Evolutionary conservation across 2,329 filamentous ascomycete species (phyloP).

Genomic region (Myriangium duriaei): DNA sequence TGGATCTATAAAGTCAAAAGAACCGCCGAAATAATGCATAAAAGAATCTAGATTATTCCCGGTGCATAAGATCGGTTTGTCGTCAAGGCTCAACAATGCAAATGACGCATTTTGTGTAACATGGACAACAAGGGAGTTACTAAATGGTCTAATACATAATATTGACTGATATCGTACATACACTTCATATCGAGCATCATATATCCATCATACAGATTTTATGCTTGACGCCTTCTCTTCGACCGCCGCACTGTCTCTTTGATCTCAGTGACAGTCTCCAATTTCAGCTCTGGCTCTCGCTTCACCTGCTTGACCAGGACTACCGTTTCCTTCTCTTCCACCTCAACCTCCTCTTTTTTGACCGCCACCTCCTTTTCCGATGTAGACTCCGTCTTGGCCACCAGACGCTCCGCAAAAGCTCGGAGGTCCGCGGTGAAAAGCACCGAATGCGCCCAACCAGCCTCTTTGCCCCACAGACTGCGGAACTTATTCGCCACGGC

Average conservation of each 20-base stretch:
- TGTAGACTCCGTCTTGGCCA: constrained; percentile 37
- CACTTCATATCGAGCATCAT: too few species aligned
- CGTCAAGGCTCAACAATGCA: too few species aligned
- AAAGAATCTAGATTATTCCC: too few species aligned
- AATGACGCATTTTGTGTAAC: too few species aligned
- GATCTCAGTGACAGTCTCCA: constrained; percentile 27
- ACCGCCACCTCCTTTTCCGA: constrained; percentile 26
- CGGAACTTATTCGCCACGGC: constrained; percentile 85
- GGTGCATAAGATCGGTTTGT: too few species aligned
- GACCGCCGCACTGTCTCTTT: constrained; percentile 23
- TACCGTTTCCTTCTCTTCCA: constrained; percentile 22
- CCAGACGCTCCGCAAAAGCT: constrained; percentile 61
- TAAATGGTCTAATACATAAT: too few species aligned
- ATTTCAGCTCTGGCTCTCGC: constrained; percentile 27
- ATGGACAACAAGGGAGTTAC: too few species aligned
- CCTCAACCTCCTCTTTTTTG: constrained; percentile 12
- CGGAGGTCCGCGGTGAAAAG: constrained; percentile 87
- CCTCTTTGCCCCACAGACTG: constrained; percentile 78
- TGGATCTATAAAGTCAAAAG: too few species aligned
- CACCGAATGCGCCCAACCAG: constrained; percentile 95
- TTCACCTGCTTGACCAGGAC: constrained; percentile 29
- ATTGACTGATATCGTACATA: too few species aligned
- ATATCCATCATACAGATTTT: too few species aligned
- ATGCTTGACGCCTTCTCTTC: constrained; percentile 23
- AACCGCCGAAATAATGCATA: too few species aligned